Conservation (phyloP, 345 rosid genomes). For the Dipteronia dyeriana region DNA sequence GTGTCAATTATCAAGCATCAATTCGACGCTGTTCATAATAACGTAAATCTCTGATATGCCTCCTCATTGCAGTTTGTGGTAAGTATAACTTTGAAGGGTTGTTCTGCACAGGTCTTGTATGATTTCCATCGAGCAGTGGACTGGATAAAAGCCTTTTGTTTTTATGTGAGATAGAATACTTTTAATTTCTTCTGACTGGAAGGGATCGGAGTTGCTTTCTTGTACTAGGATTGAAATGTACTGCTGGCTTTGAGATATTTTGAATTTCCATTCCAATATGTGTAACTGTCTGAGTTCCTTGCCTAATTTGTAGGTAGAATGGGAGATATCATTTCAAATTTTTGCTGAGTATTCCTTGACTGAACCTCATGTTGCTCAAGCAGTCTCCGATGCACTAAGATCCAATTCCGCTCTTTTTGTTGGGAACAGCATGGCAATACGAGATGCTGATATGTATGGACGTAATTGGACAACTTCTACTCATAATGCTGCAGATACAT, state of each 20-base stretch:
- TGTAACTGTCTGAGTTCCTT: slow-evolving; percentile 9
- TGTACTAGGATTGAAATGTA: background rate
- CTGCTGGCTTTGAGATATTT: slow-evolving; percentile 1
- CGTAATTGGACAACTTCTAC: slow-evolving; percentile 34
- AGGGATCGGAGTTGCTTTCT: background rate
- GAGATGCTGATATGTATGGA: slow-evolving; percentile 94
- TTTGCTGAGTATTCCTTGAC: slow-evolving; percentile 58
- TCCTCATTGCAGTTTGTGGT: background rate
- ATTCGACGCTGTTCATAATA: background rate
- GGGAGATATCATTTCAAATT: slow-evolving; percentile 72
- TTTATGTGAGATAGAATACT: background rate
- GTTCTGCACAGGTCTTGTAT: background rate
- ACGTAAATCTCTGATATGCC: background rate
- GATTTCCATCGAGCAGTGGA: background rate
- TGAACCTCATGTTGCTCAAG: slow-evolving; percentile 79
- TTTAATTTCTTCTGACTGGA: background rate
- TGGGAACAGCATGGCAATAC: slow-evolving; percentile 96
- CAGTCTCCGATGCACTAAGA: slow-evolving; percentile 58
- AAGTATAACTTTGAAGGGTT: background rate
- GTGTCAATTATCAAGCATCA: background rate
- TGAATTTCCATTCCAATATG: background rate
- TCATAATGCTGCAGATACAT: slow-evolving; percentile 31
- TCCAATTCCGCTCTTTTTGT: slow-evolving; percentile 74
- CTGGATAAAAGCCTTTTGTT: background rate
- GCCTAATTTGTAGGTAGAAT: slow-evolving; percentile 56